Evolutionary conservation across 306 rosid genomes (phyloP).

Genomic region (Castanea crenata): DNA sequence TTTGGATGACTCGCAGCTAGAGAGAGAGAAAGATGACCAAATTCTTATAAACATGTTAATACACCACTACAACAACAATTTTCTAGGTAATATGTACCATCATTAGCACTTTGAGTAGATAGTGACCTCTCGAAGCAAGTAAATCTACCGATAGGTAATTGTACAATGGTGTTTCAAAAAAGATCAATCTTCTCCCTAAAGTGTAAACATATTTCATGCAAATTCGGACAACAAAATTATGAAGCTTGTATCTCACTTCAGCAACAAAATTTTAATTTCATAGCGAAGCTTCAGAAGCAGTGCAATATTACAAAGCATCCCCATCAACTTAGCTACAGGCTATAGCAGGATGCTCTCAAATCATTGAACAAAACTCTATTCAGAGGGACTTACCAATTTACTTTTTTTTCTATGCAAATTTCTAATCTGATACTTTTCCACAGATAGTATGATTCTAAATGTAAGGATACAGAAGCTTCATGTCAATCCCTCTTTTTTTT

Average conservation of each 20-base stretch:
- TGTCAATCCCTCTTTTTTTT: conserved; percentile 43
- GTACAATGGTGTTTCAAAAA: no score
- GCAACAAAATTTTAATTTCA: neutral
- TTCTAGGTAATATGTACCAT: neutral
- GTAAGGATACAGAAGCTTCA: conserved; percentile 13
- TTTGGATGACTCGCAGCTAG: no score
- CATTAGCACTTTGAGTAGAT: no score
- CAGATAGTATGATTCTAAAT: neutral
- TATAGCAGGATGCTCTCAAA: neutral
- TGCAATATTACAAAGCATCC: neutral
- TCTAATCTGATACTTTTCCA: neutral
- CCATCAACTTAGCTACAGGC: neutral
- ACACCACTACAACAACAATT: neutral
- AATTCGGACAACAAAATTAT: neutral
- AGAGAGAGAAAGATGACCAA: no score
- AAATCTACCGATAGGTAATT: no score
- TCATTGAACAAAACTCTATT: neutral
- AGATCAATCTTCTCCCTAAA: neutral
- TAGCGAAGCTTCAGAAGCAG: neutral
- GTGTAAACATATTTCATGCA: neutral
- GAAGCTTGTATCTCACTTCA: neutral
- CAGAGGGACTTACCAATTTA: neutral
- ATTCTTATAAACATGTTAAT: neutral
- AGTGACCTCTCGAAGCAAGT: no score
- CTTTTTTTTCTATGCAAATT: neutral